Conservation (phyloP, 768 basidiomycete species). For the Amanita phalloides region DNA sequence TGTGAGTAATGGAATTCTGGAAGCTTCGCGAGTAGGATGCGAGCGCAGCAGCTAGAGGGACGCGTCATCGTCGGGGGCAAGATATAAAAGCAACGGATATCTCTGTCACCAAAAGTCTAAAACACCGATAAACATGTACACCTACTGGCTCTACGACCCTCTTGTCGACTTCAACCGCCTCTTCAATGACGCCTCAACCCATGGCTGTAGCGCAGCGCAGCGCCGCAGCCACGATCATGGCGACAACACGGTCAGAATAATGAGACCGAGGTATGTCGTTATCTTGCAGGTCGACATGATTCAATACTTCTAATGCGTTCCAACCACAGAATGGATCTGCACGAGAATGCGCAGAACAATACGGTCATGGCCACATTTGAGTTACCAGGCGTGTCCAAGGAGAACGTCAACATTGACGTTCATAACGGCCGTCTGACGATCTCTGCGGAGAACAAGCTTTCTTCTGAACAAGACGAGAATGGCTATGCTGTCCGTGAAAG, state of each 20-base stretch:
- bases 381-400: no score
- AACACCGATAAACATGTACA: neutral
- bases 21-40: neutral
- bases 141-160: neutral
- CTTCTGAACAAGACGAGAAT: no score
- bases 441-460: no score
- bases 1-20: neutral
- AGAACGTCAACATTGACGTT: no score
- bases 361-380: no score
- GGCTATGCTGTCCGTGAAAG: no score
- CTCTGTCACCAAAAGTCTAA: neutral
- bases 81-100: neutral
- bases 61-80: neutral
- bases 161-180: neutral
- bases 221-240: neutral
- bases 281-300: neutral
- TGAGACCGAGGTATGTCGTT: neutral
- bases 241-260: neutral
- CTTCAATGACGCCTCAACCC: constrained; percentile 10
- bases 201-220: no score
- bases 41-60: neutral
- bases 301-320: neutral
- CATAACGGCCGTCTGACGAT: no score
- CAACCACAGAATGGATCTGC: constrained; percentile 40
- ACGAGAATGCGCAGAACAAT: constrained; percentile 8